Percentiles rank a stretch among this genome's conserved stretches.
Conservation (phyloP, 345 rosid genomes). For the Firmiana major region DNA sequence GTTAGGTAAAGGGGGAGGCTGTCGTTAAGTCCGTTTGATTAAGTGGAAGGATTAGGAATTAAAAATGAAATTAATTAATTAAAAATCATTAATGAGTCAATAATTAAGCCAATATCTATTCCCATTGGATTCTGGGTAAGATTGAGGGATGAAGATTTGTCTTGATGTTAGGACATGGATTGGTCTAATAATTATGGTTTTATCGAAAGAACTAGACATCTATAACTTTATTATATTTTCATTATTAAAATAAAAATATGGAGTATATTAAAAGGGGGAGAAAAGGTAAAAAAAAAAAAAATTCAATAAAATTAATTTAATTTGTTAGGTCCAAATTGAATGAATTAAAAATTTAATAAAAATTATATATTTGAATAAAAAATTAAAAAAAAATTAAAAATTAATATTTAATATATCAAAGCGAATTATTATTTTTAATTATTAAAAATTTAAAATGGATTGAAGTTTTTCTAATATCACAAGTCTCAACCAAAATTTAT, state of each 20-base stretch:
- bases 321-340: too few relatives aligned
- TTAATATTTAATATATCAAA: too few relatives aligned
- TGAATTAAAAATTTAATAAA: too few relatives aligned
- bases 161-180: constrained; percentile 5
- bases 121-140: constrained; percentile 27
- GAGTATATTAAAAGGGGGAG: neutral
- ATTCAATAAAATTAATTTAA: too few relatives aligned
- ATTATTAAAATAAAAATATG: neutral
- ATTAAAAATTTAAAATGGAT: too few relatives aligned
- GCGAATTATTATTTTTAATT: too few relatives aligned
- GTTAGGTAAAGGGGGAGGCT: constrained; percentile 13
- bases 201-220: constrained; percentile 3
- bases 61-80: neutral
- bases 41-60: constrained; percentile 5
- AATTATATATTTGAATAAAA: too few relatives aligned
- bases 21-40: constrained; percentile 45
- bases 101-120: neutral
- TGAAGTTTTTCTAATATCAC: too few relatives aligned
- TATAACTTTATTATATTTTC: neutral
- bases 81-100: neutral
- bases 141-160: constrained; percentile 22
- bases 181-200: neutral
- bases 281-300: too few relatives aligned
- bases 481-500: too few relatives aligned
- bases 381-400: too few relatives aligned